Evolutionary conservation across 2,329 filamentous ascomycete species (phyloP), one percentile per base, ranked within the genome.

Genomic region (Aspergillus tubingensis): DNA sequence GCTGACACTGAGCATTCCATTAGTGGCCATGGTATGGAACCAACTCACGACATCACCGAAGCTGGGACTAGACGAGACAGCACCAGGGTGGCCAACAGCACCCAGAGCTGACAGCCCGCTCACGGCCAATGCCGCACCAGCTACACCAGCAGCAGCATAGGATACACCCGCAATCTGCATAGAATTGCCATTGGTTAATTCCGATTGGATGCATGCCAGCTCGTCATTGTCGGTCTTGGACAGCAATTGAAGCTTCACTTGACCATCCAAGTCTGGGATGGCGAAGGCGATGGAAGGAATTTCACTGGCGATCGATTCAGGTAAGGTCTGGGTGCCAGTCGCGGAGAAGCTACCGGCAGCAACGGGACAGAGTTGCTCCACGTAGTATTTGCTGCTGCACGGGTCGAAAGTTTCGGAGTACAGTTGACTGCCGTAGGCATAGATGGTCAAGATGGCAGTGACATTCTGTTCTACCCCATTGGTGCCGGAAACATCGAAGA

Each of bases 21-120:
- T 97, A 81, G 95, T 90, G 27, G 95, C 92, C 83, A 98, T 90
- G 53, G 90, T 89, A 77, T 98, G 93, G 76, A 98, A 96, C 86
- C 91, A 96, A 63, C 89, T 88, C 67, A 96, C 85, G 51, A 96
- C 88, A 71, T 97, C 91, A 48, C 83, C 84, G 74, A 98, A 97
- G 56, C 89, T 91, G 25, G 95, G 95, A 68, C 91, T 95, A 43
- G 88, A 81, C 10, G 89, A 83, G 2, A 86, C 82, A 11, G 83
- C 82, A 13, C 88, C 90, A 10, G 84, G 79, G 19, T 83, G 82
- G 17, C 88, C 76, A 8, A 83, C 85, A 39, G 86, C 82, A 53
- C 85, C 85, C 17, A 89, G 77, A 30, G 92, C 90, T 25, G 90
- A 88, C 6, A 90, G 76, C 17, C 91, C 91, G 8, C 88, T 87